These are phyloP conservation scores for Globisporangium perplexum DNA, from an alignment of 352 stramenopile species.

Conservation along the genomic window DNA sequence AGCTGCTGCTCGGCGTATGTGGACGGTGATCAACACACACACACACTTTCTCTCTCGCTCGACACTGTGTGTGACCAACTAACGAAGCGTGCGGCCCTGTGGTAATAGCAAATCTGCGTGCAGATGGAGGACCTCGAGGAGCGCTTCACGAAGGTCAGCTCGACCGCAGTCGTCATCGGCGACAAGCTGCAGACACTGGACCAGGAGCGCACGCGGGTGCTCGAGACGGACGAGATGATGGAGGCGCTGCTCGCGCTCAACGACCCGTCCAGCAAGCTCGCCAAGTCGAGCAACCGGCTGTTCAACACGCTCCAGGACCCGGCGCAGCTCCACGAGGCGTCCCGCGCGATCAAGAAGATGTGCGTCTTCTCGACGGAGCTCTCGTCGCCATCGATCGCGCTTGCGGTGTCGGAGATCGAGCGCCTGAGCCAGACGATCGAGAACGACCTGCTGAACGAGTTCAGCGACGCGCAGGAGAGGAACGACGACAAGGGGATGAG, in stretches of 20 bases:
- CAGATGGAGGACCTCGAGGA: slow-evolving; percentile 84
- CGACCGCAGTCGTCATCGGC: slow-evolving; percentile 68
- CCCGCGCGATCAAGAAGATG: slow-evolving; percentile 70
- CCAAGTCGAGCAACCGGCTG: slow-evolving; percentile 52
- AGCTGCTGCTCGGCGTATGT: slow-evolving; percentile 46
- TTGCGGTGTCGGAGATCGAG: slow-evolving; percentile 66
- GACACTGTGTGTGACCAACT: background rate
- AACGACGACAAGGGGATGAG: slow-evolving; percentile 41
- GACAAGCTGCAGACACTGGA: slow-evolving; percentile 62
- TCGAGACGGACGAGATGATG: slow-evolving; percentile 77
- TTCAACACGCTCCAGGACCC: slow-evolving; percentile 66
- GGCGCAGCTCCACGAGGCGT: slow-evolving; percentile 62
- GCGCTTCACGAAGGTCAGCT: slow-evolving; percentile 83
- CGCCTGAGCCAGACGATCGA: slow-evolving; percentile 70
- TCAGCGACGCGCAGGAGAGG: slow-evolving; percentile 65
- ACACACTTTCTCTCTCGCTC: too few relatives aligned
- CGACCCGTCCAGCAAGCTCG: slow-evolving; percentile 42
- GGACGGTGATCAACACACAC: too few relatives aligned
- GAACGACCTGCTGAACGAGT: slow-evolving; percentile 66
- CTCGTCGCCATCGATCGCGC: slow-evolving; percentile 44
- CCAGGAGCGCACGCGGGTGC: slow-evolving; percentile 49
- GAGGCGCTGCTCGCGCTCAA: slow-evolving; percentile 72
- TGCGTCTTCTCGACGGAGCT: slow-evolving; percentile 63
- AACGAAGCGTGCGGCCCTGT: background rate
- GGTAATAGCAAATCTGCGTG: slow-evolving; percentile 50